Evolutionary conservation across 805 yeast species (phyloP), one percentile per base, ranked within the genome.

Genomic region (Candida tibetensis): DNA sequence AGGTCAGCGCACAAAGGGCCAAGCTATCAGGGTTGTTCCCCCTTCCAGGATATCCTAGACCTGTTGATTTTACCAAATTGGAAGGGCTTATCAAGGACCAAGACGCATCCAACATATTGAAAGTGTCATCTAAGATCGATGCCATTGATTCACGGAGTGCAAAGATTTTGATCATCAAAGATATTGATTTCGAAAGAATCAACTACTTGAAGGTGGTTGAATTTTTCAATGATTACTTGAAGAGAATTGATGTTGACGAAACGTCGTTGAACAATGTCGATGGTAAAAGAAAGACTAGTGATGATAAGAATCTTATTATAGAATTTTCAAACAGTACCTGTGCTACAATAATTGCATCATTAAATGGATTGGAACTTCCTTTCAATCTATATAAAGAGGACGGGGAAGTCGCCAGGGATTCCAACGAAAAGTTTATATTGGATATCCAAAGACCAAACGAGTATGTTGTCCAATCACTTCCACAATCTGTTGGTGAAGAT

Each of bases 1-100:
- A 76, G 5, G 79, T 84, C 1, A 74, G 85, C 1, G 84, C 93
- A 0, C 85, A 81, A 44, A 69, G 82, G 42, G 95, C 93, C 4
- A 88, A 87, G 51, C 62, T 84, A 13, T 76, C 87, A 1, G 95
- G 95, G 0, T 58, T 85, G 2, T 88, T 87, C 51, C 87, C 90
- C 2, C 65, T 76, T 13, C 91, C 93, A 1, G 89, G 89, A 3
- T 72, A 69, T 45, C 79, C 79, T 0, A 50, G 72, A 43, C 72
- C 71, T 6, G 69, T 67, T 36, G 57, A 67, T 28, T 58, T 66
- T 16, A 64, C 71, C 4, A 72, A 67, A 40, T 49, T 66, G 25
- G 71, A 62, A 34, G 66, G 74, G 4, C 60, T 60, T 9, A 53
- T 61, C 14, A 57, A 60, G 21, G 71, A 68, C 30, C 57, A 65